phyloP scores from a whole-genome alignment of 2,329 filamentous ascomycete species.

The Cadophora sp. region DNA sequence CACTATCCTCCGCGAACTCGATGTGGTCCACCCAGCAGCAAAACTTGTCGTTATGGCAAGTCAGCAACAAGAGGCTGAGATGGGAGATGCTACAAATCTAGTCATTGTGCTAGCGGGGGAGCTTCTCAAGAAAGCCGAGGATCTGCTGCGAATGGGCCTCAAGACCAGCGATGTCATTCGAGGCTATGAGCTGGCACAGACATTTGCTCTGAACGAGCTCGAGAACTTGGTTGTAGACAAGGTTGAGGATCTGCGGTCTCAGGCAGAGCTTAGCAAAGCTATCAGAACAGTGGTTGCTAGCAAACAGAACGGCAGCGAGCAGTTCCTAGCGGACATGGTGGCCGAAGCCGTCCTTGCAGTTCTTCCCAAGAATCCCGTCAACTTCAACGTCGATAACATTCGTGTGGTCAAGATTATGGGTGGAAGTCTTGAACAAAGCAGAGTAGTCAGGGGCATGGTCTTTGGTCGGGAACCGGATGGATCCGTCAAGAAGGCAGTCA shows the following conservation, averaged over 20 bases:
- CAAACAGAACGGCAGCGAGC: constrained; percentile 95
- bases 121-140: constrained; percentile 95
- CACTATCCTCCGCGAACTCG: constrained; percentile 95
- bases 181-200: constrained; percentile 94
- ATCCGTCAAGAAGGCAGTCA: constrained; percentile 84
- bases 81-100: constrained; percentile 98
- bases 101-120: constrained; percentile 96
- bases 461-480: constrained; percentile 96
- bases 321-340: constrained; percentile 84
- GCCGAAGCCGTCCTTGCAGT: constrained; percentile 86
- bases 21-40: constrained; percentile 96
- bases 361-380: constrained; percentile 90
- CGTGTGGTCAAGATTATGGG: constrained; percentile 99
- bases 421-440: constrained; percentile 90
- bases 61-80: constrained; percentile 98
- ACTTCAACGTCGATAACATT: constrained; percentile 99
- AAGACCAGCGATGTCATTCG: constrained; percentile 98
- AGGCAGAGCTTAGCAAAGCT: constrained; percentile 89
- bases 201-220: constrained; percentile 82
- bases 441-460: constrained; percentile 97
- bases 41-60: constrained; percentile 98
- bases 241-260: constrained; percentile 81
- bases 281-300: constrained; percentile 94
- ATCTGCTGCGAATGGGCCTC: constrained; percentile 92
- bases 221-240: constrained; percentile 92